phyloP scores from a whole-genome alignment of 1,139 yeast genomes.

The Petasospora rhodanensis region DNA sequence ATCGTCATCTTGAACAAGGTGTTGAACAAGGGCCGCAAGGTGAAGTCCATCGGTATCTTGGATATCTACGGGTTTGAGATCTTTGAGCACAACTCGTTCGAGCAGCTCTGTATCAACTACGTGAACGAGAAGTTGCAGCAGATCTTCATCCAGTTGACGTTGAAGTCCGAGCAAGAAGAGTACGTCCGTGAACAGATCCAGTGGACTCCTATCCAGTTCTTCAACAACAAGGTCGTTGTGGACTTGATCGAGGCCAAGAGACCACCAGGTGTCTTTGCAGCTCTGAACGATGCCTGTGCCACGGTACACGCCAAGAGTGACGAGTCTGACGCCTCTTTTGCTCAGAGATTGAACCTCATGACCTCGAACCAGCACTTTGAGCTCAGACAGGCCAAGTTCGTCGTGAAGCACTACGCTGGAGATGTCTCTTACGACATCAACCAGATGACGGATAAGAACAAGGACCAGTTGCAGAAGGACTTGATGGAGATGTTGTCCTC shows the following conservation, averaged over 20 bases:
- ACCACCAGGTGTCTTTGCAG: conserved; percentile 97
- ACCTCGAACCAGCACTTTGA: conserved; percentile 84
- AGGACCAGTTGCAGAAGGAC: conserved; percentile 90
- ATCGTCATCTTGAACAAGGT: conserved; percentile 90
- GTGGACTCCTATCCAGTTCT: conserved; percentile 97
- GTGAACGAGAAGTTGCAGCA: conserved; percentile 97
- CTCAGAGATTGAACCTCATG: conserved; percentile 85
- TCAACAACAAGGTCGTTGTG: conserved; percentile 94
- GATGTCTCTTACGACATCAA: conserved; percentile 90
- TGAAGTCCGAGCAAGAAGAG: conserved; percentile 96
- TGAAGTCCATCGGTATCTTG: conserved; percentile 84
- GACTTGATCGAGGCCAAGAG: conserved; percentile 91
- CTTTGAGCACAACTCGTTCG: conserved; percentile 94
- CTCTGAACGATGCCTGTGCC: conserved; percentile 93
- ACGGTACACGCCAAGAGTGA: conserved; percentile 97
- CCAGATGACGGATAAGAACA: conserved; percentile 95
- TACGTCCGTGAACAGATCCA: conserved; percentile 91
- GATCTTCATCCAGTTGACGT: conserved; percentile 89
- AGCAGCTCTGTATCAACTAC: conserved; percentile 94
- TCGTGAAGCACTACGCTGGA: conserved; percentile 88
- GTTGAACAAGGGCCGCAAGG: conserved; percentile 40
- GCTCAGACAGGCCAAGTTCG: conserved; percentile 79
- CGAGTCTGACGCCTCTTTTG: conserved; percentile 96
- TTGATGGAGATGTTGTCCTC: conserved; percentile 72
- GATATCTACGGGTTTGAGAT: conserved; percentile 99